Conservation (phyloP, 2,329 filamentous ascomycete species). For the Pseudogymnoascus sp. region DNA sequence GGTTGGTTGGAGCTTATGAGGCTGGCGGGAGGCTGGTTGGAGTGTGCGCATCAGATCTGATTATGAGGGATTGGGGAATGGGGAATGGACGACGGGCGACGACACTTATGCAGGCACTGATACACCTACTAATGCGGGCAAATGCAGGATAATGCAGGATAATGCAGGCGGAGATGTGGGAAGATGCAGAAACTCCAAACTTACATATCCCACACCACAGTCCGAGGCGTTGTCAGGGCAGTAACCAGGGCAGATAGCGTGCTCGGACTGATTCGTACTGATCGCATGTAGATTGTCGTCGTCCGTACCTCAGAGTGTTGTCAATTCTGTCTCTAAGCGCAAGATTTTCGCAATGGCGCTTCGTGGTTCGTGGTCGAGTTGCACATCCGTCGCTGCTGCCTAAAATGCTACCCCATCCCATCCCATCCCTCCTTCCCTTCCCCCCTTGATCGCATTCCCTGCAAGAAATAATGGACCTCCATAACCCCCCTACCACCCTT, state of each 20-base stretch:
- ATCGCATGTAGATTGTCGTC: not conserved
- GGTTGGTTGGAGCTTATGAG: no score
- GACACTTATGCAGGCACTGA: not conserved
- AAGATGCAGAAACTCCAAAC: no score
- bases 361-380: not conserved
- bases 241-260: no score
- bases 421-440: not conserved
- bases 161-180: no score
- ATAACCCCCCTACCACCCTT: no score
- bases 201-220: no score
- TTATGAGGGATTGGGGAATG: not conserved
- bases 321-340: no score
- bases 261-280: no score
- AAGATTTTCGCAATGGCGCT: not conserved
- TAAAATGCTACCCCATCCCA: not conserved
- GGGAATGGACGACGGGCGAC: not conserved
- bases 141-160: no score
- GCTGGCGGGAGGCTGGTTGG: not conserved
- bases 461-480: not conserved
- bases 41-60: not conserved
- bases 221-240: no score
- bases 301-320: no score
- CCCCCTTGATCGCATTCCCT: not conserved
- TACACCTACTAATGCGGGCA: not conserved
- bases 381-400: not conserved